These are phyloP conservation scores for Neopestalotiopsis rosae DNA, from an alignment of 2,329 filamentous ascomycete species.

Conservation along the genomic window DNA sequence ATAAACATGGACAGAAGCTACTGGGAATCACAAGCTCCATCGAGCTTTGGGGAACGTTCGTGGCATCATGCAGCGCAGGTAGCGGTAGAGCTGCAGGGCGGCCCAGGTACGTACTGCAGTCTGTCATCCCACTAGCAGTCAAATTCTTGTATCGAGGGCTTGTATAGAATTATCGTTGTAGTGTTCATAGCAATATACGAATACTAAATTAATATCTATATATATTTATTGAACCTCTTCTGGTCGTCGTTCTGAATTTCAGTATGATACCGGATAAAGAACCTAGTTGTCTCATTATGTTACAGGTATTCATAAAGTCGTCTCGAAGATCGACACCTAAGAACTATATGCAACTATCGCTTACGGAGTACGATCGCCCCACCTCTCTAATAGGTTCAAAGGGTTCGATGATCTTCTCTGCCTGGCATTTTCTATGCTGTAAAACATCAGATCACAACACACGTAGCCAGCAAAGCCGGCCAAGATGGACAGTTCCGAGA, in stretches of 20 bases:
- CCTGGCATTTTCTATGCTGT: background rate
- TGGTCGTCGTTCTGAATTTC: too few relatives aligned
- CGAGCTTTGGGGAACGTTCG: background rate
- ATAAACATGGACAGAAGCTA: background rate
- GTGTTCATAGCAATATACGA: too few relatives aligned
- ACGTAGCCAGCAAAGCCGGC: background rate
- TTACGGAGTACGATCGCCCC: background rate
- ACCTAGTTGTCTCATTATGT: too few relatives aligned
- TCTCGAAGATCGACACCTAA: background rate
- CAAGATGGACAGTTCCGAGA: slow-evolving; percentile 46
- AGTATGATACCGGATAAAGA: too few relatives aligned
- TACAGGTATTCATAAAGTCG: background rate
- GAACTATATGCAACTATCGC: background rate
- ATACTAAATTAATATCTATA: too few relatives aligned
- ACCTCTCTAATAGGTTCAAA: background rate
- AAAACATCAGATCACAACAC: background rate
- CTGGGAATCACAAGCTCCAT: background rate
- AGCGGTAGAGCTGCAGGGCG: background rate
- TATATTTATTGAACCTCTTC: too few relatives aligned
- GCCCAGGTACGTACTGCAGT: background rate
- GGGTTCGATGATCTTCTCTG: background rate
- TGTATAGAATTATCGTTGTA: too few relatives aligned
- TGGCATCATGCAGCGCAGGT: background rate
- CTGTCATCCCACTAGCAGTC: background rate
- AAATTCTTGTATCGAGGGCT: background rate